Percentiles rank a stretch among this genome's conserved stretches.
phyloP scores from a whole-genome alignment of 1,139 yeast genomes.

The Nadsonia commutata region DNA sequence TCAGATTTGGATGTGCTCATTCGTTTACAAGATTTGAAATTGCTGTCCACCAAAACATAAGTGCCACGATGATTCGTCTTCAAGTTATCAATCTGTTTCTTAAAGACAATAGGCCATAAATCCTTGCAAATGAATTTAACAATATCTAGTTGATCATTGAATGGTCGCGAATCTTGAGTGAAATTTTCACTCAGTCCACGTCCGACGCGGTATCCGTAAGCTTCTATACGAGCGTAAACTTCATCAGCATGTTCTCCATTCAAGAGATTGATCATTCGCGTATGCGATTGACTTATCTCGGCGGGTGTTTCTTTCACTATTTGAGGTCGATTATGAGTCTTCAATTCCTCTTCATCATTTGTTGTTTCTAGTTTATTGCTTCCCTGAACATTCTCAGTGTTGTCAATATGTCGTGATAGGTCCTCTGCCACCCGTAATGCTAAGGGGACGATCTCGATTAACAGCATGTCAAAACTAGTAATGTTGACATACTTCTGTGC shows the following conservation, averaged over 20 bases:
- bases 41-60: slow-evolving; percentile 60
- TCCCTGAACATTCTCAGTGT: not conserved
- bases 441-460: slow-evolving; percentile 65
- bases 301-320: not conserved
- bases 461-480: slow-evolving; percentile 40
- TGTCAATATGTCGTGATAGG: slow-evolving; percentile 9
- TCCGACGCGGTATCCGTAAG: slow-evolving; percentile 64
- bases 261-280: slow-evolving; percentile 1
- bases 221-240: slow-evolving; percentile 45
- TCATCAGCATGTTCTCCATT: slow-evolving; percentile 33
- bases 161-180: slow-evolving; percentile 35
- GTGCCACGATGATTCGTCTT: slow-evolving; percentile 85
- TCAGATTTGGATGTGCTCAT: slow-evolving; percentile 20
- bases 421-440: slow-evolving; percentile 41
- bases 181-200: slow-evolving; percentile 56
- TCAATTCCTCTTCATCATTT: slow-evolving; percentile 13
- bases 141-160: slow-evolving; percentile 53
- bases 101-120: slow-evolving; percentile 67
- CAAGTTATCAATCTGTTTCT: slow-evolving; percentile 81
- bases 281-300: slow-evolving; percentile 21
- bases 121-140: slow-evolving; percentile 90
- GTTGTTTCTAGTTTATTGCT: slow-evolving; percentile 8
- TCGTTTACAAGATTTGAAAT: slow-evolving; percentile 39
- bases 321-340: slow-evolving; percentile 15
- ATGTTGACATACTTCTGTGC: slow-evolving; percentile 27